Conservation (phyloP, 306 rosid genomes). For the Clitoria ternatea region DNA sequence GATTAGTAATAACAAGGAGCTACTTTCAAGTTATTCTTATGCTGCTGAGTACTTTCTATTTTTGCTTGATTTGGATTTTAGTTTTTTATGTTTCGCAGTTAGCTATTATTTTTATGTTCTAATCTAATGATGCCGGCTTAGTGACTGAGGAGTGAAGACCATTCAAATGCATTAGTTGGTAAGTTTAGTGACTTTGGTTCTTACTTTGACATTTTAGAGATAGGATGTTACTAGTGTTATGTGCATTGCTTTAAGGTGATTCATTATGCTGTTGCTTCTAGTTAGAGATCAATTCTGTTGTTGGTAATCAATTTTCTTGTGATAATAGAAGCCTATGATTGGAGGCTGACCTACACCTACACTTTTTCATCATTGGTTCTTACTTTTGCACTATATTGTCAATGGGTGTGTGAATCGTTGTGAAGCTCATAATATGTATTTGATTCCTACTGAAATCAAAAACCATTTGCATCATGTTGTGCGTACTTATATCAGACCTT, state of each 20-base stretch:
- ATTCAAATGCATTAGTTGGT: background rate
- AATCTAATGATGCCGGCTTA: background rate
- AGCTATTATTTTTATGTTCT: background rate
- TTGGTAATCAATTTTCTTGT: background rate
- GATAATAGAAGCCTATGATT: background rate
- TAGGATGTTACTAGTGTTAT: background rate
- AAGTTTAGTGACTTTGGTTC: background rate
- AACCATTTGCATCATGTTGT: background rate
- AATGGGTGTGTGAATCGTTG: no score
- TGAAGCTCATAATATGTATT: no score
- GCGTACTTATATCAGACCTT: background rate
- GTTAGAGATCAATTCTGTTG: no score
- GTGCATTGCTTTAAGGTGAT: background rate
- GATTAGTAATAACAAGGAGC: background rate
- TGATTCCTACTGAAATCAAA: no score
- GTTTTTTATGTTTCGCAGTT: background rate
- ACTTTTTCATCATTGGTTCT: no score
- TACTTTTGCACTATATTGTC: no score
- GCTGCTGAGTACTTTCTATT: background rate
- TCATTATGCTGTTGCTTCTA: background rate
- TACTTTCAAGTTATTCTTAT: background rate
- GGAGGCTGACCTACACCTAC: background rate
- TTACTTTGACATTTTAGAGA: background rate
- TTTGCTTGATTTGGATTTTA: background rate
- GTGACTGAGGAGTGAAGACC: background rate